Percentiles rank a stretch among this genome's conserved stretches.
phyloP scores from a whole-genome alignment of 2,329 filamentous ascomycete genomes.

The Cadophora sp. region DNA sequence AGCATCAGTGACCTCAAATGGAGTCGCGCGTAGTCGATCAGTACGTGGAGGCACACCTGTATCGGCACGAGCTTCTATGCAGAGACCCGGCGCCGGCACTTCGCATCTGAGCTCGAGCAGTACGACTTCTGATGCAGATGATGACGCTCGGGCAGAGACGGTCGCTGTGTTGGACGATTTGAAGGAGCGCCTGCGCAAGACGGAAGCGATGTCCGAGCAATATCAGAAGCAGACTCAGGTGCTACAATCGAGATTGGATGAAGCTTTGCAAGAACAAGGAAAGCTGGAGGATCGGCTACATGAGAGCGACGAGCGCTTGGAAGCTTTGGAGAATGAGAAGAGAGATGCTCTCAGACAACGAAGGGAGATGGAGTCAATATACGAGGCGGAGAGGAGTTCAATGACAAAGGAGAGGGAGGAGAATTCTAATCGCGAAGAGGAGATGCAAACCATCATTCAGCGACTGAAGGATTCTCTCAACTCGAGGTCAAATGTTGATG shows the following conservation, averaged over 20 bases:
- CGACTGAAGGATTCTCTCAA: conserved; percentile 88
- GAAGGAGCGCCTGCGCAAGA: conserved; percentile 80
- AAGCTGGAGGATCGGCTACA: conserved; percentile 88
- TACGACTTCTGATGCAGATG: conserved; percentile 58
- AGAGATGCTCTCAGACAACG: conserved; percentile 82
- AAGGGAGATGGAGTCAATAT: conserved; percentile 90
- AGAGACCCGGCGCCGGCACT: conserved; percentile 55
- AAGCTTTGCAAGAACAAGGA: conserved; percentile 80
- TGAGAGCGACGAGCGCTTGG: conserved; percentile 84
- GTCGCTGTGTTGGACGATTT: conserved; percentile 82
- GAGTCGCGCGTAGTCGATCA: conserved; percentile 66
- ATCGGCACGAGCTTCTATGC: conserved; percentile 74
- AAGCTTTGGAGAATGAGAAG: conserved; percentile 83
- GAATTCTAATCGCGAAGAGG: conserved; percentile 81
- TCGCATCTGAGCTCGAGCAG: conserved; percentile 43
- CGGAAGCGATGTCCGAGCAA: conserved; percentile 79
- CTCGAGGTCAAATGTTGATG: conserved; percentile 66
- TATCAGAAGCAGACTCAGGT: conserved; percentile 85
- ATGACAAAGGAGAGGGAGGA: conserved; percentile 94
- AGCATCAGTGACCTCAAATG: conserved; percentile 38
- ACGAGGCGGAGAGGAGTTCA: conserved; percentile 86
- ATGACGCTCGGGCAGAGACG: conserved; percentile 81
- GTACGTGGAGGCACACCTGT: conserved; percentile 69
- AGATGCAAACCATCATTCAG: conserved; percentile 89
- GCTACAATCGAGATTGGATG: conserved; percentile 84